A percentile compares a stretch with the other conserved stretches of the same genome.
Conservation (phyloP, 73 alveolate species). For the Durusdinium trenchii region DNA sequence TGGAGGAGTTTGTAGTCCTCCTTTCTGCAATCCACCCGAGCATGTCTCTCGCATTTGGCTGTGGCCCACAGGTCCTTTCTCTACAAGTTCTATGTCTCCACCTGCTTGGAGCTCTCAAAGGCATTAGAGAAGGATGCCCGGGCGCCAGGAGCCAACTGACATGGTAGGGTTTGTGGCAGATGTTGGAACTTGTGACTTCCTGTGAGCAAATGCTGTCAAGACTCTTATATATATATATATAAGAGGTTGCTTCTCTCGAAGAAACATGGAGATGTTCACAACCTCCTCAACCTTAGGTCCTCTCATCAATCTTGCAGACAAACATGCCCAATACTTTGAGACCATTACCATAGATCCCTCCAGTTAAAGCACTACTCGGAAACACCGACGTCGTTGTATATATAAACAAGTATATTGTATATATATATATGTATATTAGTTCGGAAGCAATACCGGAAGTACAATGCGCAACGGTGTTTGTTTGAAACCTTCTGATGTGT, state of each 20-base stretch:
- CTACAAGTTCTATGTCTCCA: slow-evolving; percentile 72
- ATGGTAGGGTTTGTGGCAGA: not conserved
- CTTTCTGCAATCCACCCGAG: too few relatives aligned
- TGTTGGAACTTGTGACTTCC: not conserved
- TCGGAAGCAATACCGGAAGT: too few relatives aligned
- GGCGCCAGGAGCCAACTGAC: not conserved
- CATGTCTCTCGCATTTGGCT: not conserved
- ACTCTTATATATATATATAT: not conserved
- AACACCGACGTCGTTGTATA: too few relatives aligned
- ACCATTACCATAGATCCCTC: too few relatives aligned
- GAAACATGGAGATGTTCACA: not conserved
- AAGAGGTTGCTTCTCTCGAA: not conserved
- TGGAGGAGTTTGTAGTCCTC: too few relatives aligned
- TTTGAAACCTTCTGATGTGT: too few relatives aligned
- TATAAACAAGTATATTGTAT: too few relatives aligned
- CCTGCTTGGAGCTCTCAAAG: slow-evolving; percentile 45
- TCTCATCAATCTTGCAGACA: too few relatives aligned
- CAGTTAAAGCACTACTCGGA: too few relatives aligned
- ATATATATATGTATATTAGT: too few relatives aligned
- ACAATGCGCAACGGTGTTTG: too few relatives aligned
- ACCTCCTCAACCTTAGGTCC: not conserved
- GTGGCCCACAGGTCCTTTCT: slow-evolving; percentile 28
- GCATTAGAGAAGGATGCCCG: not conserved
- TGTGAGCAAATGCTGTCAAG: not conserved
- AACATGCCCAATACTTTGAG: too few relatives aligned